Conservation (phyloP, 306 rosid species). For the Canavalia gladiata region DNA sequence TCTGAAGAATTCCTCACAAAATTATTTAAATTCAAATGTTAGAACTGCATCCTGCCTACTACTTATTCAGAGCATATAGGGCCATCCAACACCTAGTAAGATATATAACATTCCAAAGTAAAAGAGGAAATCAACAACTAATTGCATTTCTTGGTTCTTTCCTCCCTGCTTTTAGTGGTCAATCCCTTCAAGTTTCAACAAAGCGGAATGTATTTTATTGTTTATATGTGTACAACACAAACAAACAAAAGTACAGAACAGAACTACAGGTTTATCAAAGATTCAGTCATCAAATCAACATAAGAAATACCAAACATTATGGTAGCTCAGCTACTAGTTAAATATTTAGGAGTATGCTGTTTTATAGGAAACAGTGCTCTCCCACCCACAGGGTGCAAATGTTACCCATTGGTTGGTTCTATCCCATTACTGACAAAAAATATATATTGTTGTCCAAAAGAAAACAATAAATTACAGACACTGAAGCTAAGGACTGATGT, state of each 20-base stretch:
- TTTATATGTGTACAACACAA: constrained; percentile 11
- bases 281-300: background rate
- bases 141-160: constrained; percentile 15
- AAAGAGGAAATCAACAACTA: background rate
- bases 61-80: background rate
- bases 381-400: background rate
- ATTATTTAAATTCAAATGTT: background rate
- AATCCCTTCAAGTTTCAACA: constrained; percentile 11
- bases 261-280: background rate
- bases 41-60: background rate
- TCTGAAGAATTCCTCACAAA: background rate
- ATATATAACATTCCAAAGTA: constrained; percentile 12
- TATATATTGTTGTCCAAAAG: background rate
- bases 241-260: background rate
- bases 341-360: background rate
- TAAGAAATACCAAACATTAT: constrained; percentile 8
- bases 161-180: constrained; percentile 11
- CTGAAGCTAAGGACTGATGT: constrained; percentile 14
- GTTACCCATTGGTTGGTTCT: background rate
- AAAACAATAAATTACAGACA: constrained; percentile 6
- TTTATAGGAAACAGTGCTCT: constrained; percentile 1
- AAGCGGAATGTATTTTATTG: background rate
- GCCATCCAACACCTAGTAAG: background rate
- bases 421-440: background rate
- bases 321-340: background rate